Base-by-base conservation (phyloP, 306 rosid species). In the Prosopis cineraria region DNA sequence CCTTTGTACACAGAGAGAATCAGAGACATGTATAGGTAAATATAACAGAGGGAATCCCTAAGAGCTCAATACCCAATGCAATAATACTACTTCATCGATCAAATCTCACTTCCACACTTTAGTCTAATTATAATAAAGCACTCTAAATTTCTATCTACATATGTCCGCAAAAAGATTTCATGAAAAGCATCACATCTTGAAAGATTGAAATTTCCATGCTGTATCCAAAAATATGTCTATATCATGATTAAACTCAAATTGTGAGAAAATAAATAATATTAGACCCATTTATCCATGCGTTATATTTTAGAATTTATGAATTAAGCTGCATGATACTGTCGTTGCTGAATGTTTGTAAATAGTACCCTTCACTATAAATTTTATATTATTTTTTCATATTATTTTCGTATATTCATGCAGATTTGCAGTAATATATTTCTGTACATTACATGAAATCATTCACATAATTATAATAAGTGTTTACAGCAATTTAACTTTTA, bases 31-130 rank as follows among this genome's bases (percentile, higher is more conserved):
- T 17, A 31, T 84, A 80, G 74, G 70, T 76, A 58, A 69, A 74
- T 69, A n/a, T n/a, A n/a, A n/a, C n/a, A 70, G 72, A 91, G 94
- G 88, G 90, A 94, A 89, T 89, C 94, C 98, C 97, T 76, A 90
- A 84, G 94, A 82, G 88, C 89, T 33, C 96, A 79, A 66, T 48
- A 56, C 56, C 84, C 98, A 77, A 87, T 81, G 91, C 78, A 74
- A n/a, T n/a, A n/a, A n/a, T n/a, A n/a, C n/a, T n/a, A n/a, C n/a
- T 75, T 17, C 16, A 58, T 47, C 50, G 80, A 77, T 66, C 91
- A 86, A 85, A 91, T 94, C 93, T 88, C 91, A 88, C 96, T 84
- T 82, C 82, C 83, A n/a, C 56, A 80, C 72, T 72, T 83, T 67
- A 12, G 67, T 77, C 30, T 37, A 56, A 33, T 48, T 29, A 45